These are phyloP conservation scores for Croton setiger DNA, from an alignment of 441 rosid species.

Conservation along the genomic window DNA sequence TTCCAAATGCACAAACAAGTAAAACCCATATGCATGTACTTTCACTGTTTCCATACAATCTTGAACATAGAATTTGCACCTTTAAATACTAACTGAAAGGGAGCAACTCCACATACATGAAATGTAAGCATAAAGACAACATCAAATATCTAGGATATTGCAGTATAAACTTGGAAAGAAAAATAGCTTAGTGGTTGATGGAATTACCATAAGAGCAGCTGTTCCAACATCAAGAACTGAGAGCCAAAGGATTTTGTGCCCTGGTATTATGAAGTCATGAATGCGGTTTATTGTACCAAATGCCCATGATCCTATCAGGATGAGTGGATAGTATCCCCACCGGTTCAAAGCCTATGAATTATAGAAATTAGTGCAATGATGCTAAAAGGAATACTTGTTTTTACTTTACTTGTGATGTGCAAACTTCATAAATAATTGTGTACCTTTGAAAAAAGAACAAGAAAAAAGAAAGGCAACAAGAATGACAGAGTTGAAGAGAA, in stretches of 20 bases:
- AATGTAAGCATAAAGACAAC: constrained; percentile 7
- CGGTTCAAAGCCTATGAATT: constrained; percentile 69
- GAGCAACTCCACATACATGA: neutral
- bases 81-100: neutral
- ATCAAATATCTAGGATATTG: neutral
- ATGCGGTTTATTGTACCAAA: constrained; percentile 86
- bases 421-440: neutral
- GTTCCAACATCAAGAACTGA: constrained; percentile 92
- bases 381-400: constrained; percentile 7
- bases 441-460: neutral
- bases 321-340: constrained; percentile 98
- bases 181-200: constrained; percentile 10
- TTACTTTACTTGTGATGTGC: neutral
- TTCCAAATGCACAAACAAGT: constrained; percentile 10
- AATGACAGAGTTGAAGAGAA: neutral
- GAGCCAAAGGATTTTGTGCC: constrained; percentile 87
- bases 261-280: constrained; percentile 83
- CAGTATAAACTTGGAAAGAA: constrained; percentile 7
- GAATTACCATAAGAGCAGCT: constrained; percentile 84
- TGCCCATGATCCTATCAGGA: constrained; percentile 95
- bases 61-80: neutral
- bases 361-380: constrained; percentile 2
- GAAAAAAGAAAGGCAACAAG: neutral
- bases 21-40: neutral
- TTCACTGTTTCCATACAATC: neutral